Evolutionary conservation across 257 asterid genomes (phyloP), one percentile per base, ranked within the genome.

Genomic region (Nicotiana attenuata): DNA sequence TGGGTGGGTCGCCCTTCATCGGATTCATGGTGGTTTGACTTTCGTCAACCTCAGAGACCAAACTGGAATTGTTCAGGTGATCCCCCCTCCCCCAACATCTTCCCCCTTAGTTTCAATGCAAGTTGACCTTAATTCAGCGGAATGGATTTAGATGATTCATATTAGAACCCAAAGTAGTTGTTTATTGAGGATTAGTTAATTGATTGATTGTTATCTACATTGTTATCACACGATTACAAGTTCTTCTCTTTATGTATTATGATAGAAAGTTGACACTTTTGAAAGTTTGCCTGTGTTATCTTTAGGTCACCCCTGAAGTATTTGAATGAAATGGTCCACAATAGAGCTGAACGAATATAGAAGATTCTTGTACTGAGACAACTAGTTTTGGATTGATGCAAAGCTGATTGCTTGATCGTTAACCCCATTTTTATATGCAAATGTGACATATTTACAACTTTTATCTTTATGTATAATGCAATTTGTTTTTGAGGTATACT

Each of bases 1-100:
- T 71, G 98, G 99, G 47, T 96, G 99, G 99, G 99, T 94, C 82
- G 99, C 98, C 67, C 93, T 94, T 80, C 98, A 94, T 82, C 97
- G 99, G n/a, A 86, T 92, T 79, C 98, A 96, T 50, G 98, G 99
- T 31, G 93, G 98, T 17, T 97, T 96, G 84, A 93, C 98, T 77
- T 96, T 96, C 65, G 63, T 96, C 8, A 91, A 89, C 84, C 97
- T 96, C 45, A 95, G 99, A 5, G 99, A 96, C 85, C 95, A 94
- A 78, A 89, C 98, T 56, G 98, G 98, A 81, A 88, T 89, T 65
- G 92, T 94, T 67, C 99, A 96, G 99, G 99, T 96, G 68, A 8
- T 0, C 47, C 10, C 47, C 47, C 47, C 33, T 2, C 33, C 5
- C 47, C 47, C 8, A 9, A 0, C 2, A n/a, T n/a, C n/a, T n/a